A percentile compares a stretch with the other conserved stretches of the same genome.
Evolutionary conservation across 495 filamentous ascomycete species (phyloP).

Genomic region (Podospora appendiculata): DNA sequence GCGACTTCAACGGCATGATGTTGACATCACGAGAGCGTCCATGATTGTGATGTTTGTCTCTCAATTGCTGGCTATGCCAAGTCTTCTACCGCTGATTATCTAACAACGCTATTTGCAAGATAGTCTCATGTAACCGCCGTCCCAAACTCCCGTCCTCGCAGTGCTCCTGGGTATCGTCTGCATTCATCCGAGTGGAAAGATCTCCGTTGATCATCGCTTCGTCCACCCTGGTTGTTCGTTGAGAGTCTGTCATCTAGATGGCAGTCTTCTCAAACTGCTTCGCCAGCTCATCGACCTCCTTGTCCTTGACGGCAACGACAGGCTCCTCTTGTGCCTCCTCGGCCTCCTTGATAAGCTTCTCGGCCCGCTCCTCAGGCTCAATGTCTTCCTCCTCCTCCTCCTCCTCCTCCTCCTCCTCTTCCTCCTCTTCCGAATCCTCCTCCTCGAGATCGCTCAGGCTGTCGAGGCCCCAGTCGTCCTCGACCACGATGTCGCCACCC

Average conservation of each 20-base stretch:
- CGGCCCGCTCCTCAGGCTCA: slow-evolving; percentile 48
- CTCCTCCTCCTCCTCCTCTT: slow-evolving; percentile 63
- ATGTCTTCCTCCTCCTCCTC: slow-evolving; percentile 54
- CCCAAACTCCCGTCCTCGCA: slow-evolving; percentile 12
- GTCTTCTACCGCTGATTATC: neutral
- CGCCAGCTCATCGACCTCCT: slow-evolving; percentile 74
- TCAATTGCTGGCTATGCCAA: neutral
- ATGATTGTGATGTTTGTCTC: neutral
- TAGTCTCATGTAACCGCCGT: slow-evolving; percentile 5
- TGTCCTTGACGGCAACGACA: slow-evolving; percentile 63
- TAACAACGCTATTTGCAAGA: neutral
- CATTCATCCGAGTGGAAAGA: slow-evolving; percentile 5
- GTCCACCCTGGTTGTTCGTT: neutral
- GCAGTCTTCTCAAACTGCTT: slow-evolving; percentile 62
- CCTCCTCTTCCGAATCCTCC: slow-evolving; percentile 64
- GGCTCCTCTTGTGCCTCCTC: slow-evolving; percentile 68
- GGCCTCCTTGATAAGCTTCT: slow-evolving; percentile 60
- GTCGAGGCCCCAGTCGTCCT: slow-evolving; percentile 76
- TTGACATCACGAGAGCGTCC: neutral
- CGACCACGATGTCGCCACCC: slow-evolving; percentile 48
- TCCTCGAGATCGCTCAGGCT: slow-evolving; percentile 78
- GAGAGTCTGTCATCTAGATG: slow-evolving; percentile 20
- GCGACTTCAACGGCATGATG: neutral
- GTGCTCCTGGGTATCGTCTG: slow-evolving; percentile 21
- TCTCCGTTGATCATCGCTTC: slow-evolving; percentile 1